Conservation (phyloP, 2,329 filamentous ascomycete species). For the Alternaria triticina region DNA sequence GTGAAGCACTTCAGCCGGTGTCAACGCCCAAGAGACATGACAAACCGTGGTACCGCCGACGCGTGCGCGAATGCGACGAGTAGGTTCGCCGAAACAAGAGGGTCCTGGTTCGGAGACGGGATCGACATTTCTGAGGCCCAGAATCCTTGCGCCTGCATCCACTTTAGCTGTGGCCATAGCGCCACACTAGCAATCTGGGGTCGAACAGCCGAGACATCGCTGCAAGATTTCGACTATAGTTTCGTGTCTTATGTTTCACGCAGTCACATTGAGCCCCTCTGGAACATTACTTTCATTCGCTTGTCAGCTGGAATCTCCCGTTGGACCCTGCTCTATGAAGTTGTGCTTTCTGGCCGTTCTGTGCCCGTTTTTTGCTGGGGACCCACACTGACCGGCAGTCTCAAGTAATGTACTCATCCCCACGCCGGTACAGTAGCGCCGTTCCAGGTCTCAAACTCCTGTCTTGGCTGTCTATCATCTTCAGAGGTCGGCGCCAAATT, state of each 20-base stretch:
- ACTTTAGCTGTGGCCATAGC: constrained; percentile 21
- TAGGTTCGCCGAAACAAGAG: constrained; percentile 27
- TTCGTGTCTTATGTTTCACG: constrained; percentile 13
- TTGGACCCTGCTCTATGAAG: neutral
- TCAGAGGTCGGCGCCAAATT: neutral
- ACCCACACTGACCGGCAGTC: constrained; percentile 11
- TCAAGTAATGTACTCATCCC: constrained; percentile 17
- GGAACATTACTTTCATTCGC: neutral
- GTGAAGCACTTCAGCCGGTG: constrained; percentile 3
- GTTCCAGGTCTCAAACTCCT: constrained; percentile 1
- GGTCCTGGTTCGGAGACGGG: constrained; percentile 17
- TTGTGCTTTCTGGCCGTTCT: neutral
- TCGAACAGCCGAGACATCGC: constrained; percentile 13
- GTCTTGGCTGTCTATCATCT: neutral
- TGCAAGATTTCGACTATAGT: constrained; percentile 1
- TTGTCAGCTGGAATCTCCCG: neutral
- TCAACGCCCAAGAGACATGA: constrained; percentile 12
- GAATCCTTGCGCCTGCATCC: constrained; percentile 9
- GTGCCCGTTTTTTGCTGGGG: neutral
- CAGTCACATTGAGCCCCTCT: neutral
- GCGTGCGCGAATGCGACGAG: constrained; percentile 21
- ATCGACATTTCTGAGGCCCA: constrained; percentile 22
- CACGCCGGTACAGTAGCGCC: constrained; percentile 6
- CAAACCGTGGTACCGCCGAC: constrained; percentile 14
- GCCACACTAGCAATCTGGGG: constrained; percentile 15